Evolutionary conservation across 2,329 filamentous ascomycete species (phyloP).

Genomic region (Hypoxylon sp.): DNA sequence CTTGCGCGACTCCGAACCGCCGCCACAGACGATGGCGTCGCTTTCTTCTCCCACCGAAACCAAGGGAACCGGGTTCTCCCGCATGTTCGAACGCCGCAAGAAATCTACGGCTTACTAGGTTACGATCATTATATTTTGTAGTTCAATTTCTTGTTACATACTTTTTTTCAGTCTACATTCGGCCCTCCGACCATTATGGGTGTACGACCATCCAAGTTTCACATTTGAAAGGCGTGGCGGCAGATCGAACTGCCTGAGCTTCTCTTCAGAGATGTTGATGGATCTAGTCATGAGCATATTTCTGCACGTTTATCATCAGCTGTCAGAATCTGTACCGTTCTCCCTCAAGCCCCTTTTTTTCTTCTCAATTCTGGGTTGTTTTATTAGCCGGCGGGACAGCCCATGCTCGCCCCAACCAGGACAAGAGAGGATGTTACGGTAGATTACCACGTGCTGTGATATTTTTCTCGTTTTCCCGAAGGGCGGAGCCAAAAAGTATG

Average conservation of each 20-base stretch:
- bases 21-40: conserved; percentile 50
- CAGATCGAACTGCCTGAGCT: background rate
- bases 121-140: background rate
- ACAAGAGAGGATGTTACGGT: background rate
- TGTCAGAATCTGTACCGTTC: background rate
- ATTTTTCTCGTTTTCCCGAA: conserved; percentile 12
- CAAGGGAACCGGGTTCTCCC: conserved; percentile 54
- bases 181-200: conserved; percentile 3
- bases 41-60: conserved; percentile 44
- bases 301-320: conserved; percentile 1
- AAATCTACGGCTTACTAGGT: conserved; percentile 51
- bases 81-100: conserved; percentile 60
- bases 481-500: conserved; percentile 5
- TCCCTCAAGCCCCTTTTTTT: background rate
- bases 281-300: conserved; percentile 18
- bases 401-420: background rate
- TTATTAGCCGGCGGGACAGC: background rate
- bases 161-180: conserved; percentile 10
- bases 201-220: conserved; percentile 11
- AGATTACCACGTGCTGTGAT: conserved; percentile 25
- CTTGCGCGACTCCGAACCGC: conserved; percentile 72
- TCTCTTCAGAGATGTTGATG: conserved; percentile 1
- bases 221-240: conserved; percentile 21
- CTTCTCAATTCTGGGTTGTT: conserved; percentile 1
- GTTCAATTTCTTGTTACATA: conserved; percentile 37